Evolutionary conservation across 164 flowering plant species (phyloP).

Genomic region (Sedum album): DNA sequence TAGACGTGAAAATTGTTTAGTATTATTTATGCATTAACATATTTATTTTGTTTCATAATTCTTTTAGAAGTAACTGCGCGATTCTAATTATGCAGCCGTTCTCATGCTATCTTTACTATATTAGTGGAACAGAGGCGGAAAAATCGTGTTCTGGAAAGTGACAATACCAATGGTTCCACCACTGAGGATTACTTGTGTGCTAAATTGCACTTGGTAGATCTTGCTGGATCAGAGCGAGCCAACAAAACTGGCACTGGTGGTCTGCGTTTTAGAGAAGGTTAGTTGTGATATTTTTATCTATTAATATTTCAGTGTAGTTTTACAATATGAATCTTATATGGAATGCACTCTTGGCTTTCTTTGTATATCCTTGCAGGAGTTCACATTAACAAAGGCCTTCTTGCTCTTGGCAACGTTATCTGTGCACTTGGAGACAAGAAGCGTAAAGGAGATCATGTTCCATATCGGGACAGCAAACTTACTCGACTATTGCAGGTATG

Average conservation of each 20-base stretch:
- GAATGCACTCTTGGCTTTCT: neutral
- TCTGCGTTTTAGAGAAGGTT: constrained; percentile 94
- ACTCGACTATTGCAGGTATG: constrained; percentile 96
- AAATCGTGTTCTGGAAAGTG: constrained; percentile 9
- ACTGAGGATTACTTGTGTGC: constrained; percentile 86
- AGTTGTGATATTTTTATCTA: constrained; percentile 11
- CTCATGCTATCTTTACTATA: constrained; percentile 99
- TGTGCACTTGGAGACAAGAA: constrained; percentile 99
- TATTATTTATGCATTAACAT: neutral
- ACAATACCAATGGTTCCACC: neutral
- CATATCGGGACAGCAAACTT: constrained; percentile 96
- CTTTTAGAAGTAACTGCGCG: neutral
- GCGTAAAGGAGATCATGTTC: constrained; percentile 90
- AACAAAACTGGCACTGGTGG: constrained; percentile 99
- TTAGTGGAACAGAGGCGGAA: constrained; percentile 80
- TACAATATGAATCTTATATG: neutral
- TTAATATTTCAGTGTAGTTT: neutral
- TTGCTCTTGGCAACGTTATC: constrained; percentile 98
- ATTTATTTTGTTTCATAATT: neutral
- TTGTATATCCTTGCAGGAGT: constrained; percentile 46
- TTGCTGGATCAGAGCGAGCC: constrained; percentile 98
- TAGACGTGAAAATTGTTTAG: neutral
- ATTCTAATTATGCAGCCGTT: constrained; percentile 52
- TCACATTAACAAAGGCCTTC: constrained; percentile 96
- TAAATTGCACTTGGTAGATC: constrained; percentile 96